Percentiles rank a stretch among this genome's conserved stretches.
phyloP scores from a whole-genome alignment of 164 flowering plant genomes.

The Vitis amurensis region DNA sequence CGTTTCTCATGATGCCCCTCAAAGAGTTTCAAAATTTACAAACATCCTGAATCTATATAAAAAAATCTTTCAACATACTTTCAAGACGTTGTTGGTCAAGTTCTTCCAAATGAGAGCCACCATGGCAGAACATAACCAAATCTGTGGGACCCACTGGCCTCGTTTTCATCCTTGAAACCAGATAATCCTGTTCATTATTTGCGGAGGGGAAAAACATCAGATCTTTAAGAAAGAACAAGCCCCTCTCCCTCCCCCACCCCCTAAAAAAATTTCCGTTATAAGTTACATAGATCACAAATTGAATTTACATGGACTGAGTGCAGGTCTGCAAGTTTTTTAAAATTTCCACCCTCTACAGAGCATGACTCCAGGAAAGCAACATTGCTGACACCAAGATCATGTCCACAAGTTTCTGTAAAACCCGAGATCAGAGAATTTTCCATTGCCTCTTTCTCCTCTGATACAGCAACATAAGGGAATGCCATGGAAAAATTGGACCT shows the following conservation, averaged over 20 bases:
- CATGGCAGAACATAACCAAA: conserved; percentile 66
- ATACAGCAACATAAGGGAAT: conserved; percentile 69
- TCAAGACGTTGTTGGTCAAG: conserved; percentile 45
- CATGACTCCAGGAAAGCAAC: conserved; percentile 65
- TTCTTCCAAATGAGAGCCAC: conserved; percentile 28
- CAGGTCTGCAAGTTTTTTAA: conserved; percentile 48
- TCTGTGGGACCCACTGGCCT: conserved; percentile 42
- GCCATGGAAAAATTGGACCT: conserved; percentile 81
- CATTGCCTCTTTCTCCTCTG: conserved; percentile 50
- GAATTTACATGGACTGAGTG: conserved; percentile 59
- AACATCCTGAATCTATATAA: not conserved
- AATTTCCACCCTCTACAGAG: conserved; percentile 45
- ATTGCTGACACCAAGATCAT: conserved; percentile 35
- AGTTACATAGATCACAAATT: conserved; percentile 2
- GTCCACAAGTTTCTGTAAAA: conserved; percentile 58
- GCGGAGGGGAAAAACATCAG: not conserved
- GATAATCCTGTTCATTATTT: conserved; percentile 50
- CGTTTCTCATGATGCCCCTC: not conserved
- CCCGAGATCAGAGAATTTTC: conserved; percentile 66
- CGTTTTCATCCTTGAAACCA: conserved; percentile 50
- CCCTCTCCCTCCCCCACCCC: not conserved
- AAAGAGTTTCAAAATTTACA: not conserved
- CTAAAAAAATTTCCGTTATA: not conserved
- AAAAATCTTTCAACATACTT: conserved; percentile 33
- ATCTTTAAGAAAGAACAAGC: not conserved